These are phyloP conservation scores for Trichoderma citrinoviride DNA, from an alignment of 2,329 filamentous ascomycete species.

Conservation along the genomic window DNA sequence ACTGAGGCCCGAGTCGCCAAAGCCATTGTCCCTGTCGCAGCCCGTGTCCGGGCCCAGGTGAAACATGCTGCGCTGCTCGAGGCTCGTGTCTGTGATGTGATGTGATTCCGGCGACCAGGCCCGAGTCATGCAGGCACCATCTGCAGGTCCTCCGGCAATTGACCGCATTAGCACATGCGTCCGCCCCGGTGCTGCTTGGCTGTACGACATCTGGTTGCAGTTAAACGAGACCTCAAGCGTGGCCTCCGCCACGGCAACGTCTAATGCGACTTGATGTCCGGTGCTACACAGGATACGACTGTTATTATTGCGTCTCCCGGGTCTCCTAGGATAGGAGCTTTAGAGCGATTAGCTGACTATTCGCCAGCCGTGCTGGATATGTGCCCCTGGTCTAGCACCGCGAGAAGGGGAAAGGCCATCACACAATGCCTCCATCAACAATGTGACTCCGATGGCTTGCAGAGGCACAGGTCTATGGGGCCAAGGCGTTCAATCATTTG, in stretches of 20 bases:
- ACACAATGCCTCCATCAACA: background rate
- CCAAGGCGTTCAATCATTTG: background rate
- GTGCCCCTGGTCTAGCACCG: background rate
- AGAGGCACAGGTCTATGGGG: background rate
- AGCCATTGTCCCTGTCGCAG: background rate
- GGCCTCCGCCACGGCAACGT: background rate
- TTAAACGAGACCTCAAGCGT: background rate
- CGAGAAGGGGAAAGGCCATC: background rate
- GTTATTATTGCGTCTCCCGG: too few relatives aligned
- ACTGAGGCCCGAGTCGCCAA: background rate
- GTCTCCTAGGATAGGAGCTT: too few relatives aligned
- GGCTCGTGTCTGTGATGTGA: slow-evolving; percentile 13
- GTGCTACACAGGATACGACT: background rate
- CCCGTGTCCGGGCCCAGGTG: background rate
- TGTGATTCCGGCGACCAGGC: slow-evolving; percentile 5
- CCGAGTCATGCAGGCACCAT: slow-evolving; percentile 18
- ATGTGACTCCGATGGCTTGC: background rate
- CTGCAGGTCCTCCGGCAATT: slow-evolving; percentile 18
- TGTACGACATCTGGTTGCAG: slow-evolving; percentile 15
- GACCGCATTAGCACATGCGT: slow-evolving; percentile 16
- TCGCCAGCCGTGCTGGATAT: background rate
- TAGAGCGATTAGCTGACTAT: too few relatives aligned
- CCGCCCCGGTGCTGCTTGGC: background rate
- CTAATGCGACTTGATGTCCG: background rate
- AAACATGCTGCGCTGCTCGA: background rate